Evolutionary conservation across 2,329 filamentous ascomycete genomes (phyloP).

Genomic region (Colletotrichum phormii): DNA sequence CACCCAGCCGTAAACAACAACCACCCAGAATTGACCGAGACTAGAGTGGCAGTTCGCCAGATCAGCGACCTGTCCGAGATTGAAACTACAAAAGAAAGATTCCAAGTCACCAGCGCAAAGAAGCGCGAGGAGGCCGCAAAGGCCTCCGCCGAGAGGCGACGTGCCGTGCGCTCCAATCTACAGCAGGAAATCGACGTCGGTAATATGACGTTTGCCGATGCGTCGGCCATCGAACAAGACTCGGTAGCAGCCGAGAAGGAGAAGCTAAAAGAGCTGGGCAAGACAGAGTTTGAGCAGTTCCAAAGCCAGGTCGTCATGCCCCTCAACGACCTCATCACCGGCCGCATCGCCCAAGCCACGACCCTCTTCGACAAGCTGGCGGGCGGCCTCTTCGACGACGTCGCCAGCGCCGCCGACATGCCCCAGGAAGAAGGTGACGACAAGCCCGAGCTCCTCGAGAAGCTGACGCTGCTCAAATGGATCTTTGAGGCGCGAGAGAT

Average conservation of each 20-base stretch:
- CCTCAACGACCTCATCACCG: conserved; percentile 81
- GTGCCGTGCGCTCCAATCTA: conserved; percentile 78
- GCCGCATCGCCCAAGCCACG: conserved; percentile 79
- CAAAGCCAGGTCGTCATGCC: conserved; percentile 87
- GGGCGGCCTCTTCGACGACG: conserved; percentile 76
- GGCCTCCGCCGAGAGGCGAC: conserved; percentile 64
- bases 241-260: conserved; percentile 77
- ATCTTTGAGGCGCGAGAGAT: conserved; percentile 94
- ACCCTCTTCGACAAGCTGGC: conserved; percentile 82
- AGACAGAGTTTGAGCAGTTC: conserved; percentile 86
- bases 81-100: conserved; percentile 74
- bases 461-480: conserved; percentile 95
- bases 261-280: conserved; percentile 77
- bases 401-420: conserved; percentile 75
- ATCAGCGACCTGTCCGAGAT: conserved; percentile 81
- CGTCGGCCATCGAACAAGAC: conserved; percentile 83
- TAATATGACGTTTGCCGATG: conserved; percentile 84
- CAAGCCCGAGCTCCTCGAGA: conserved; percentile 92
- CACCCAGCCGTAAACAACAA: conserved; percentile 96
- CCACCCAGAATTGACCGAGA: conserved; percentile 87
- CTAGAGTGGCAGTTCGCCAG: conserved; percentile 78
- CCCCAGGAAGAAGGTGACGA: conserved; percentile 96
- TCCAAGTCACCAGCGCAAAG: conserved; percentile 66
- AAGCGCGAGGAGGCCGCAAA: conserved; percentile 66
- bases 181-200: conserved; percentile 83